phyloP scores from a whole-genome alignment of 345 rosid species.

The Clarkia xantiana region DNA sequence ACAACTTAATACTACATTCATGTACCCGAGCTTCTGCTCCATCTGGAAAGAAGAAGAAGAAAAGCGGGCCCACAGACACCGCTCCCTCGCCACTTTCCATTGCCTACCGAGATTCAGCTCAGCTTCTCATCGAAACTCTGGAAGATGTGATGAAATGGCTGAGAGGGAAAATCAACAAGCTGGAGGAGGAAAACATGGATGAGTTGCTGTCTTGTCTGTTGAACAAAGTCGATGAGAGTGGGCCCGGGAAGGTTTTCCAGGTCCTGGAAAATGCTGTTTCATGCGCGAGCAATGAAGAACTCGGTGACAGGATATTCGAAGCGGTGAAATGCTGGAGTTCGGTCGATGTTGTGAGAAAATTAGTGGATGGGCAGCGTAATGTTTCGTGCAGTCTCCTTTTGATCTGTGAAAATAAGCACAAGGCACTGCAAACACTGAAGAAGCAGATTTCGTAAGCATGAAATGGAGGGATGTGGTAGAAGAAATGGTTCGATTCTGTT shows the following conservation, averaged over 20 bases:
- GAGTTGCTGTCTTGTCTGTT: constrained; percentile 26
- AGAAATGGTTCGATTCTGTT: background rate
- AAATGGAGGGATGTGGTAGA: constrained; percentile 4
- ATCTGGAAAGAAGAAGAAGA: constrained; percentile 92
- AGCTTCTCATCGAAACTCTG: constrained; percentile 22
- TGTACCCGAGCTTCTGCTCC: constrained; percentile 56
- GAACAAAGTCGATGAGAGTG: constrained; percentile 26
- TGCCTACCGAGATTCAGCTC: constrained; percentile 39
- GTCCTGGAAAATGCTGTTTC: constrained; percentile 29
- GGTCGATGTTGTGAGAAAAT: constrained; percentile 40
- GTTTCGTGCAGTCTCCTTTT: constrained; percentile 34
- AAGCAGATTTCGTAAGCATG: constrained; percentile 46
- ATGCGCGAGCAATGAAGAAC: constrained; percentile 28
- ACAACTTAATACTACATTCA: constrained; percentile 56
- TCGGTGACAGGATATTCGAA: constrained; percentile 43
- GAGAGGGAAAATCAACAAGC: constrained; percentile 23
- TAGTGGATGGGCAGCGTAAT: constrained; percentile 25
- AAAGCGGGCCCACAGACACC: constrained; percentile 39
- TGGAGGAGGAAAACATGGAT: constrained; percentile 51
- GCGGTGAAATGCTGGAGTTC: constrained; percentile 55
- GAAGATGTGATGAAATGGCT: constrained; percentile 48
- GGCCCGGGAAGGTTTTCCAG: constrained; percentile 58
- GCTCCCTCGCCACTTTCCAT: constrained; percentile 22
- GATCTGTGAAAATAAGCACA: constrained; percentile 56
- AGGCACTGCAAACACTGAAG: constrained; percentile 35